Evolutionary conservation across 1,139 yeast species (phyloP).

Genomic region (Petasospora fabianii): DNA sequence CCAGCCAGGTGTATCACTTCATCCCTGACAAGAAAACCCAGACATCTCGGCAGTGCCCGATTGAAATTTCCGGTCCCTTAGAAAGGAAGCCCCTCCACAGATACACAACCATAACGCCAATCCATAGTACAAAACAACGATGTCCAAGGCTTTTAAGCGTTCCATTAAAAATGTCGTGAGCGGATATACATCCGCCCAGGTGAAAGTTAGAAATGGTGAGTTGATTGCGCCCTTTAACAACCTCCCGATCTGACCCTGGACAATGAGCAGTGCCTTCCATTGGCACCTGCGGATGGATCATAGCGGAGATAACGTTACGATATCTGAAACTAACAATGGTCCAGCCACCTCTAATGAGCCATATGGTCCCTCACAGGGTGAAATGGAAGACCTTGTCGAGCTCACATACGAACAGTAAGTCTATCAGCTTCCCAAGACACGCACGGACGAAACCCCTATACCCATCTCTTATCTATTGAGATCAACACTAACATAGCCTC

Average conservation of each 20-base stretch:
- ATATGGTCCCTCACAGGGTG: slow-evolving; percentile 75
- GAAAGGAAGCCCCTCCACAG: background rate
- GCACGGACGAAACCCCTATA: too few species aligned
- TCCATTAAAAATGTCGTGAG: slow-evolving; percentile 89
- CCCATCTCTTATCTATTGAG: slow-evolving; percentile 1
- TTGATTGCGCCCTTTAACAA: slow-evolving; percentile 3
- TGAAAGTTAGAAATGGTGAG: slow-evolving; percentile 69
- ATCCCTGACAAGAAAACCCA: background rate
- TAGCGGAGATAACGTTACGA: too few species aligned
- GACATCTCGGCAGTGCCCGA: background rate
- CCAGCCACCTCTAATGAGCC: slow-evolving; percentile 86
- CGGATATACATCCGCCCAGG: slow-evolving; percentile 86
- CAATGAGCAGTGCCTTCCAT: background rate
- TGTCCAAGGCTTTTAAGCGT: slow-evolving; percentile 80
- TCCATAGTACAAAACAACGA: too few species aligned
- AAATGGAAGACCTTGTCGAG: slow-evolving; percentile 81
- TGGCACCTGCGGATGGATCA: too few species aligned
- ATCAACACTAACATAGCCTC: slow-evolving; percentile 10
- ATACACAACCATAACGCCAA: too few species aligned
- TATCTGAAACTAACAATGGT: slow-evolving; percentile 6
- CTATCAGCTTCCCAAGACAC: too few species aligned
- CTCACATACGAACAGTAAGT: slow-evolving; percentile 54
- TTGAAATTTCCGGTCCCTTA: background rate
- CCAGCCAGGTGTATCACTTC: too few species aligned
- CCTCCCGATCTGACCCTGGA: too few species aligned